A percentile compares a stretch with the other conserved stretches of the same genome.
phyloP scores from a whole-genome alignment of 345 rosid genomes.

The Dipteronia sinensis region DNA sequence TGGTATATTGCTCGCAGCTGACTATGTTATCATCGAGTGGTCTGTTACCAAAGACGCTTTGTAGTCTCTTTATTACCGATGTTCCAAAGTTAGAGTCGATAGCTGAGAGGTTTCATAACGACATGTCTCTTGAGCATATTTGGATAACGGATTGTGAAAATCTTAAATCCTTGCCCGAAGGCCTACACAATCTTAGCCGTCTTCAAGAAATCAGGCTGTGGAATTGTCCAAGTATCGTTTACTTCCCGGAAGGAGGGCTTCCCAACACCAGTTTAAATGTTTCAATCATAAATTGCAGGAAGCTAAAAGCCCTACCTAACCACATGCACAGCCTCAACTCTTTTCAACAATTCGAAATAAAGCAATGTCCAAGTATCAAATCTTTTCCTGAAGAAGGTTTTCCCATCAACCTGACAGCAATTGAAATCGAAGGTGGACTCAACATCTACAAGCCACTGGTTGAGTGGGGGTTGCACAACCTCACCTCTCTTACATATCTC shows the following conservation, averaged over 20 bases:
- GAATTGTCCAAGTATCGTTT: background rate
- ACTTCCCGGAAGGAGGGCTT: background rate
- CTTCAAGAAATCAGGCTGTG: background rate
- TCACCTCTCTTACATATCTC: conserved; percentile 11
- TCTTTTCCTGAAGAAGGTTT: conserved; percentile 28
- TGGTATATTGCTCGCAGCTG: too few relatives aligned
- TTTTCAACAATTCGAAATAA: background rate
- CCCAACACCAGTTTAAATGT: background rate
- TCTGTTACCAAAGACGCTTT: too few relatives aligned
- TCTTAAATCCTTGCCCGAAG: background rate
- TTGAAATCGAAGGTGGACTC: conserved; percentile 1
- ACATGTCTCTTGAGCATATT: background rate
- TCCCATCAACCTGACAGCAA: conserved; percentile 15
- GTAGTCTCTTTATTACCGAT: too few relatives aligned
- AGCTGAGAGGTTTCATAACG: background rate
- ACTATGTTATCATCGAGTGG: too few relatives aligned
- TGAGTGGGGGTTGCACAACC: conserved; percentile 25
- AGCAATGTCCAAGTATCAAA: conserved; percentile 8
- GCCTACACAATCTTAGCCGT: background rate
- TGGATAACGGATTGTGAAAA: background rate
- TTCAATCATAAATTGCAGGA: background rate
- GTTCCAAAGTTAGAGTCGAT: background rate
- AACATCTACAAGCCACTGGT: conserved; percentile 3
- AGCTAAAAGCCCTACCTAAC: background rate
- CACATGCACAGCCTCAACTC: conserved; percentile 9